Conservation (phyloP, 371 early-diverging fungal species). For the Mucor mucedo region DNA sequence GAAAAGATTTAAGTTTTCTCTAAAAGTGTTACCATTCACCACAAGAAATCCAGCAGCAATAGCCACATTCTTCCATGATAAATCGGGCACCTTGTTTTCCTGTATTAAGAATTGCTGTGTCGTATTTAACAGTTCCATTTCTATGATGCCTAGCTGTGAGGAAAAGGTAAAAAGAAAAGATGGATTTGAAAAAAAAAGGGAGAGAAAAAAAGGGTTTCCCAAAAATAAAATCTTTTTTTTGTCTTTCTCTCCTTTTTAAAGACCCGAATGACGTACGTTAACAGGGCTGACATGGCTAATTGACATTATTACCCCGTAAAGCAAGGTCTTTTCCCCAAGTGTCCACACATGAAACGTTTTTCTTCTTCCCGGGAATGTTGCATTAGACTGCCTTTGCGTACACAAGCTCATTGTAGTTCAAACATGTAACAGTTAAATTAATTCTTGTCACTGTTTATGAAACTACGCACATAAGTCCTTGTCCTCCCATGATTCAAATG, state of each 20-base stretch:
- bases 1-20: neutral
- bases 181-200: neutral
- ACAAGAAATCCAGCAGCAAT: slow-evolving; percentile 52
- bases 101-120: neutral
- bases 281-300: too few species aligned
- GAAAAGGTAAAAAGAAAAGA: slow-evolving; percentile 1
- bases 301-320: too few species aligned
- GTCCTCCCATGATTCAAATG: too few species aligned
- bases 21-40: slow-evolving; percentile 41
- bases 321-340: too few species aligned
- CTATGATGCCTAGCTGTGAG: neutral
- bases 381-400: neutral
- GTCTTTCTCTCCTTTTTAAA: neutral
- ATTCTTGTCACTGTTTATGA: neutral
- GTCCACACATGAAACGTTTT: too few species aligned
- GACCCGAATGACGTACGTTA: slow-evolving; percentile 19
- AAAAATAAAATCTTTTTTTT: neutral
- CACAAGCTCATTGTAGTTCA: neutral
- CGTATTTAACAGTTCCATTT: neutral
- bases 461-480: neutral
- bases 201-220: neutral
- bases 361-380: too few species aligned
- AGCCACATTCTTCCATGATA: slow-evolving; percentile 46
- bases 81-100: slow-evolving; percentile 17
- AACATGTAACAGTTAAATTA: neutral